Conservation (phyloP, 345 rosid species). For the rapeseed (Brassica napus) region Da-Ae NC_063447.1:6338001-6338500, state of each 20-base stretch:
- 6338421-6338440: background rate
- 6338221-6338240: background rate
- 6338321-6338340: background rate
- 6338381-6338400: slow-evolving; percentile 1
- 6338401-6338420: background rate
- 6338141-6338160: slow-evolving; percentile 22
- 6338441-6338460: background rate
- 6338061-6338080: slow-evolving; percentile 4
- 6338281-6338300: slow-evolving; percentile 3
- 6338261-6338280: background rate
- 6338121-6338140: slow-evolving; percentile 13
- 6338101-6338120: slow-evolving; percentile 3
- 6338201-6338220: background rate
- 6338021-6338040: slow-evolving; percentile 1
- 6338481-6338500: background rate
- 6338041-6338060: slow-evolving; percentile 20
- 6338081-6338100: slow-evolving; percentile 32
- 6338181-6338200: background rate
- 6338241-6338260: background rate
- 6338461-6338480: background rate
- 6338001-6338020: slow-evolving; percentile 24
- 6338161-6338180: slow-evolving; percentile 24
- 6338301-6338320: background rate
- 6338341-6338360: background rate
- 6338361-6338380: background rate